Evolutionary conservation across 257 asterid species (phyloP).

Genomic region (Salvia splendens): DNA sequence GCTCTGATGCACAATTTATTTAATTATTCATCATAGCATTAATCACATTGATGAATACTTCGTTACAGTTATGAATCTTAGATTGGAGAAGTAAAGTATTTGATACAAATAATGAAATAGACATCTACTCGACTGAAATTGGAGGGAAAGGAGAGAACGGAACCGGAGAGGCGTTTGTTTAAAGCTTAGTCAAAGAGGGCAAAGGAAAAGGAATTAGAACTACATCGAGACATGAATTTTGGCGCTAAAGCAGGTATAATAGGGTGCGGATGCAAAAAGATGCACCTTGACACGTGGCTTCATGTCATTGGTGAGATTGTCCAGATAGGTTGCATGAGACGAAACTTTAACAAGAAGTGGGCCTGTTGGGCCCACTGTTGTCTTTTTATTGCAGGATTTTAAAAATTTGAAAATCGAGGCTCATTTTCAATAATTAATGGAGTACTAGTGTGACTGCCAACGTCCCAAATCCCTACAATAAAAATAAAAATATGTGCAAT

Average conservation of each 20-base stretch:
- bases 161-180: slow-evolving; percentile 20
- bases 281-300: slow-evolving; percentile 24
- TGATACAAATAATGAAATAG: background rate
- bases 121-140: background rate
- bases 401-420: slow-evolving; percentile 29
- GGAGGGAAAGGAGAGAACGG: slow-evolving; percentile 22
- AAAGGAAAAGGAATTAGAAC: background rate
- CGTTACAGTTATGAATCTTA: background rate
- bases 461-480: background rate
- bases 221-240: slow-evolving; percentile 31
- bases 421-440: background rate
- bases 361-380: slow-evolving; percentile 22
- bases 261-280: background rate
- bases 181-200: slow-evolving; percentile 35
- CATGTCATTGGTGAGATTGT: background rate
- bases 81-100: background rate
- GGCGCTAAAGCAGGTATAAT: slow-evolving; percentile 39
- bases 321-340: slow-evolving; percentile 2
- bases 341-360: slow-evolving; percentile 2
- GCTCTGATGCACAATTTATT: no score
- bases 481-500: no score
- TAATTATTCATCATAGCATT: background rate
- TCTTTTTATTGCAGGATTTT: slow-evolving; percentile 5
- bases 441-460: background rate
- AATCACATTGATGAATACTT: slow-evolving; percentile 14